Base-by-base conservation (phyloP, 2,329 filamentous ascomycete genomes). In the Nemania sp. region DNA sequence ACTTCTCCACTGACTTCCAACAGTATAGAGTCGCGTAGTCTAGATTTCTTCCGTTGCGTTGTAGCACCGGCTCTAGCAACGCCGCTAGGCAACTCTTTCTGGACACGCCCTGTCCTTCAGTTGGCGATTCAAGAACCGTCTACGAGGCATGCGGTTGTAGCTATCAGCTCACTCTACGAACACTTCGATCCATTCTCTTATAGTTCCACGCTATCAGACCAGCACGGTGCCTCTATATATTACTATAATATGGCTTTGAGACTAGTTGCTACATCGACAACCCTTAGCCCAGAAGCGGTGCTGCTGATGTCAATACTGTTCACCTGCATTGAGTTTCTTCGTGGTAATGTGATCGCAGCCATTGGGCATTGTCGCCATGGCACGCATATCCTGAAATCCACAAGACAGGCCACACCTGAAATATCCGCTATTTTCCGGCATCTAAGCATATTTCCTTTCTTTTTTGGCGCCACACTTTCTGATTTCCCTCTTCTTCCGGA, bases 301-400 rank as follows among this genome's bases (percentile, higher is more conserved):
- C 65, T 73, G 5, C 57, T 67, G 11, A 24, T 71, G 7, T 66
- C 66, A 3, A 55, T 86, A 0, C 76, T 87, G 24, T 86, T 87
- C 68, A 83, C 85, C 26, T 86, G 85, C 70, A 82, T 87, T 56
- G 86, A 88, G 74, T 85, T 86, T 71, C 78, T 88, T 66, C 84
- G 84, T 38, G 83, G 84, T 43, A 83, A 87, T 65, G 82, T 83
- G 51, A 74, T 76, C 5, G 80, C 81, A 10, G 83, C 85, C 1
- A 74, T 81, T 22, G 73, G 74, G 10, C 81, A 83, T 58, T 76
- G 74, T 35, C 72, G 75, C 2, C 74, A 77, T 64, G 73, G 71
- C 1, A 70, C 71, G 35, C 64, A 53, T 7, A 73, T 77, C 27
- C n/a, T 64, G 8, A 22, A 20, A 13, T 62, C 60, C 8, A 47